Base-by-base conservation (phyloP, 768 basidiomycete species). In the Saitozyma podzolica region DNA sequence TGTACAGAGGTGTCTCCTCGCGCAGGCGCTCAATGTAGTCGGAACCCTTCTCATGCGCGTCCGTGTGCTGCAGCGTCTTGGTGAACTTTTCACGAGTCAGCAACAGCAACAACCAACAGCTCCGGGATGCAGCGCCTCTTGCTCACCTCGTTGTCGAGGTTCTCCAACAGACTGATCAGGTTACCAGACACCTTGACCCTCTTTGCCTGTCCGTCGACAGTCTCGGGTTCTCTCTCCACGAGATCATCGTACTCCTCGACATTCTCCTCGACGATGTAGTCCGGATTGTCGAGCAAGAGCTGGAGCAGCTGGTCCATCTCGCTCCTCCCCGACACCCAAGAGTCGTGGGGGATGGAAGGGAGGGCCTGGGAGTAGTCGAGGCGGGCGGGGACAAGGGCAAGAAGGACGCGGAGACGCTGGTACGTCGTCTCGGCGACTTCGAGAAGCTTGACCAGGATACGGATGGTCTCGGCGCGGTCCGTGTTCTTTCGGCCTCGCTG, bases 401-500 rank as follows among this genome's bases (percentile, higher is more conserved):
- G 86, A 41, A 98, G 86, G 40, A 99, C 92, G 58, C 96, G 89
- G 63, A 99, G 93, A 67, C 87, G 87, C 75, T 95, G 92, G 79
- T 99, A 99, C 0, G 90, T 82, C 6, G 92, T 95, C 11, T 84
- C 85, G 7, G 93, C 88, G 13, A 94, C 89, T 71, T 89, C 88
- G 10, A 95, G 83, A 11, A 97, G 84, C 70, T 89, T 88, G 75
- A 93, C 89, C 16, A 98, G 84, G 57, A 92, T 91, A 63, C 88
- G 87, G 69, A 96, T 91, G 84, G 96, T 94, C 80, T 97, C 95
- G 9, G 85, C 85, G 52, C 96, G 88, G 80, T 99, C 94, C 43
- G 96, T 98, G 82, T 96, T 96, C 94, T 98, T 98, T 81, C 92
- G 91, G 11, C 96, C 96, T 61, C 96, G 87, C 52, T 91, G 91